Base-by-base conservation (phyloP, 2,329 filamentous ascomycete species). In the Colletotrichum tamarilloi region DNA sequence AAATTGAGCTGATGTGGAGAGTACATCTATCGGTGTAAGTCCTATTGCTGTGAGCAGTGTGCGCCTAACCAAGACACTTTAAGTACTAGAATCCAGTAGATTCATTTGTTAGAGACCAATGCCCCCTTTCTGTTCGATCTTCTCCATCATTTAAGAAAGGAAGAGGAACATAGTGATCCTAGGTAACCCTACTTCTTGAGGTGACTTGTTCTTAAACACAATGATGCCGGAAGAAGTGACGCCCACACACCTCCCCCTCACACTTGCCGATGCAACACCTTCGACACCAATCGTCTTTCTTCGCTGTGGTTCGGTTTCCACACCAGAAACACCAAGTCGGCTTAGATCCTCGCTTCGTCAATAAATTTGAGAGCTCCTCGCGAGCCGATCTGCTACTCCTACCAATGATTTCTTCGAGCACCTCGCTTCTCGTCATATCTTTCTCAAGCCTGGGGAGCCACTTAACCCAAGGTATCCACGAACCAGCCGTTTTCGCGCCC, bases 311-410 rank as follows among this genome's bases (percentile, higher is more conserved):
- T 16, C 52, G 72, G 6, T 35, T 62, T 2, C 73, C 73, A 9
- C 73, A 74, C 62, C 66, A 74, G 22, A 74, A 74, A 22, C 73
- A 75, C 73, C 73, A 75, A 22, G 53, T 42, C 2, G 73, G 73
- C 59, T 56, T 55, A 3, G 57, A 32, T 12, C 59, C 67, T 16
- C 49, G n/a, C 16, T 55, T 35, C 11, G 62, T 1, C 4, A 74
- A 22, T 12, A 67, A 22, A 22, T 24, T 26, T 1, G 71, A 64
- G 19, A 75, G 53, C 24, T 46, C 59, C 14, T 74, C 62, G 1
- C 73, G 71, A 16, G 67, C 32, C 3, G 26, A 42, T 5, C 28
- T 56, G 32, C 73, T 75, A 8, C 42, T 9, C 4, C 7, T 24
- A 2, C 73, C 73, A 6, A 75, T 38, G 2, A 71, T 16, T 0